These are phyloP conservation scores for Phytophthora citrophthora DNA, from an alignment of 352 stramenopile species.

Conservation along the genomic window DNA sequence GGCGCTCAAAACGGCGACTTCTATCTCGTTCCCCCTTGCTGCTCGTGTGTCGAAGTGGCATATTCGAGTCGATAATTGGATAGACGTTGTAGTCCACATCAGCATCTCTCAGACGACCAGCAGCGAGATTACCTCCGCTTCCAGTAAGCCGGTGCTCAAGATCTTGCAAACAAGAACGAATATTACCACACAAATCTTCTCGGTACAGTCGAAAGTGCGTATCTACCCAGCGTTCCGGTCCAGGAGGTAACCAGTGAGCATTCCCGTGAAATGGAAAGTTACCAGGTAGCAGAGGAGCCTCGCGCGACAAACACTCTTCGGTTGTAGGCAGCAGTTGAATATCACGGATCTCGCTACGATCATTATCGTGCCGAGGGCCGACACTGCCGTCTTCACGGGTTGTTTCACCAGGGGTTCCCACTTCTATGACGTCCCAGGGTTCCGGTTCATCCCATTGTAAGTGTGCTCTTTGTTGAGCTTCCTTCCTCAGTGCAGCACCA, in stretches of 20 bases:
- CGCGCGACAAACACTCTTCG: constrained; percentile 35
- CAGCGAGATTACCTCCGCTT: constrained; percentile 11
- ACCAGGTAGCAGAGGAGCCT: constrained; percentile 37
- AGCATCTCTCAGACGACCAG: constrained; percentile 25
- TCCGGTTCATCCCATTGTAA: not conserved
- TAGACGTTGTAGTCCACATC: constrained; percentile 48
- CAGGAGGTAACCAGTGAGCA: constrained; percentile 47
- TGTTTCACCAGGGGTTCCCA: constrained; percentile 27
- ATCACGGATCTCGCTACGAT: constrained; percentile 36
- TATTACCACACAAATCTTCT: constrained; percentile 45
- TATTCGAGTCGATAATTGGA: constrained; percentile 12
- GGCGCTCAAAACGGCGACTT: constrained; percentile 22
- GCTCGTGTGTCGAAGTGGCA: constrained; percentile 33
- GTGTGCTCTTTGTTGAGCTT: constrained; percentile 5
- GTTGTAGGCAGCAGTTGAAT: constrained; percentile 47
- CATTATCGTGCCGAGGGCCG: constrained; percentile 52
- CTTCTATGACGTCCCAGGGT: constrained; percentile 40
- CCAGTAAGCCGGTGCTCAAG: constrained; percentile 26
- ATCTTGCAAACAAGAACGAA: constrained; percentile 45
- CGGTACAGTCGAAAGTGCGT: constrained; percentile 55
- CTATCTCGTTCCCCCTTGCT: constrained; percentile 30
- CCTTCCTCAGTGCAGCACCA: constrained; percentile 8
- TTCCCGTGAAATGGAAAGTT: constrained; percentile 48
- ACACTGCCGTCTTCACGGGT: constrained; percentile 25
- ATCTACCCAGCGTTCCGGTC: constrained; percentile 49